Base-by-base conservation (phyloP, 208 protist genomes). In the Leishmania tropica region DNA sequence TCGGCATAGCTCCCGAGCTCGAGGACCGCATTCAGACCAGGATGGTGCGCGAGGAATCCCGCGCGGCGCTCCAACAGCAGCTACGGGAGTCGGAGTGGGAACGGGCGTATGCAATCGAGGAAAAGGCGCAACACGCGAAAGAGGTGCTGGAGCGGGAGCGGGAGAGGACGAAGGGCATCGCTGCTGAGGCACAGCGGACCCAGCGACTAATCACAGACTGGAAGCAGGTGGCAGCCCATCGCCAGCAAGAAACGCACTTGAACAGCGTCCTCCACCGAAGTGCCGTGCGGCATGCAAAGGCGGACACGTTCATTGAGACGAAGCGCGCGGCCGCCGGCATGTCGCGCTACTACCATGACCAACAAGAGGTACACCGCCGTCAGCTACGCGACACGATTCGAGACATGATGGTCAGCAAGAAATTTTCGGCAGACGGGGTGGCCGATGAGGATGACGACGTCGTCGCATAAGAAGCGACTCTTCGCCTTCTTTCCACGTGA, bases 281-380 rank as follows among this genome's bases (percentile, higher is more conserved):
- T 42, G 64, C 76, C 17, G 11, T 47, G 11, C 76, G 76, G 24
- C 62, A 56, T 60, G 64, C 40, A 24, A 80, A 73, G 47, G 76
- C 76, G 64, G 76, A 73, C 64, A 62, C 24, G 7, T 80, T 48
- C 45, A 35, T 80, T 6, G 65, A 80, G 64, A 35, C 24, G 48
- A 80, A 71, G 48, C 76, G 76, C n/a, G 31, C 45, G 47, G 62
- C 76, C 11, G 8, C 64, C 2, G n/a, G 19, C 48, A 53, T 71
- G 58, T 45, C 40, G 42, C 76, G 76, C 17, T 80, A 72, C 65
- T 35, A 56, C 2, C 76, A 80, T 56, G 76, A 80, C 31, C 76
- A 80, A 37, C 76, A 80, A 24, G 65, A 71, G 76, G 24, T 80
- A 48, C 56, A 73, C 15, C 76, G 76, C 65, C 64, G 47, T 40